A percentile compares a stretch with the other conserved stretches of the same genome.
Conservation (phyloP, 2,329 filamentous ascomycete species). For the Fusarium lateritium region DNA sequence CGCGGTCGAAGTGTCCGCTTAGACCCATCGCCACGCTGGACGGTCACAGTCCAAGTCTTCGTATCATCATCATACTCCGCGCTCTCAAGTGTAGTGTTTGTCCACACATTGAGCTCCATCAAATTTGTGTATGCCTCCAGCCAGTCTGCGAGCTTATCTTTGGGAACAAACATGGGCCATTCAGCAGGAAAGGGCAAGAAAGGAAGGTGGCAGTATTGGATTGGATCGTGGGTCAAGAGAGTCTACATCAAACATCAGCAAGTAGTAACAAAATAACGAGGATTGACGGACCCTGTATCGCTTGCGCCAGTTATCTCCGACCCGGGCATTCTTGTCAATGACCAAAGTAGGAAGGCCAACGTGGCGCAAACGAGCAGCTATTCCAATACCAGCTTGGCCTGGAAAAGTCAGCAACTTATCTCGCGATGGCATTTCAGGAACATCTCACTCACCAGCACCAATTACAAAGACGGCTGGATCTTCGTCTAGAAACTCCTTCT, state of each 20-base stretch:
- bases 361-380: slow-evolving; percentile 42
- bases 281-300: slow-evolving; percentile 56
- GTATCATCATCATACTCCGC: slow-evolving; percentile 56
- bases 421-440: not conserved
- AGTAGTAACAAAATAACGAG: not conserved
- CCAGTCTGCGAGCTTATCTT: slow-evolving; percentile 64
- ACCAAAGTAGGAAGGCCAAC: slow-evolving; percentile 54
- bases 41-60: slow-evolving; percentile 9
- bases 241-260: slow-evolving; percentile 22
- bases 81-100: slow-evolving; percentile 56
- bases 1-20: slow-evolving; percentile 7
- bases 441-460: slow-evolving; percentile 8
- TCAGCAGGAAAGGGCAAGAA: slow-evolving; percentile 46
- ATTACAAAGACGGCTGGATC: slow-evolving; percentile 56
- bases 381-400: slow-evolving; percentile 30
- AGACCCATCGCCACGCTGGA: not conserved
- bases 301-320: slow-evolving; percentile 66
- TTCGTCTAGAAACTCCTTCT: slow-evolving; percentile 44
- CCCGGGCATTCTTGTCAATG: slow-evolving; percentile 60
- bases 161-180: slow-evolving; percentile 53
- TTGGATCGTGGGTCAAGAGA: slow-evolving; percentile 42
- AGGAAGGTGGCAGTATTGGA: slow-evolving; percentile 40
- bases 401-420: not conserved
- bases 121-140: slow-evolving; percentile 63
- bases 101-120: slow-evolving; percentile 65